These are phyloP conservation scores for Geotrichum candidum DNA, from an alignment of 1,139 yeast genomes.

Conservation along the genomic window DNA sequence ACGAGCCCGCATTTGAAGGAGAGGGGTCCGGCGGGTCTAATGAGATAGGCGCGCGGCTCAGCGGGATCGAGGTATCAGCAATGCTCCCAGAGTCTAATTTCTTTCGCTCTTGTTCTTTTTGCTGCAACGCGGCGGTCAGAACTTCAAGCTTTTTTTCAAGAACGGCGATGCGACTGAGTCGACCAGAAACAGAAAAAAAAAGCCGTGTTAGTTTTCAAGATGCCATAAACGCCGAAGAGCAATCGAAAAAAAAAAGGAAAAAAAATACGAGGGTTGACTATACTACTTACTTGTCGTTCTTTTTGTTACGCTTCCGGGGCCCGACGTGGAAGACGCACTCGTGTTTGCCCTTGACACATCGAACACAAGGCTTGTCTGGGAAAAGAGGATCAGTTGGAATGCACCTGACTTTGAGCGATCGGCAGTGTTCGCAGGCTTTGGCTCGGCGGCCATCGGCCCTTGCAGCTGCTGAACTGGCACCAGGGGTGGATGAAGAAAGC, in stretches of 20 bases:
- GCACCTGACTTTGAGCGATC: conserved; percentile 73
- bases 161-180: conserved; percentile 32
- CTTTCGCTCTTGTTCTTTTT: conserved; percentile 9
- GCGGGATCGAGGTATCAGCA: neutral
- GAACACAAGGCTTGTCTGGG: conserved; percentile 59
- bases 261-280: neutral
- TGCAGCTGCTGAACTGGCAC: neutral
- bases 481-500: neutral
- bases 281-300: conserved; percentile 29
- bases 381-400: conserved; percentile 60
- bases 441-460: conserved; percentile 33
- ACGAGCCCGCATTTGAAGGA: neutral
- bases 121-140: conserved; percentile 26
- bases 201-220: neutral
- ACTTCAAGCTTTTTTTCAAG: conserved; percentile 35
- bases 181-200: neutral
- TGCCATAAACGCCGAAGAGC: neutral
- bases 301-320: conserved; percentile 49
- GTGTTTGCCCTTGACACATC: conserved; percentile 62
- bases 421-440: conserved; percentile 77
- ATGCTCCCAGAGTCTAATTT: neutral
- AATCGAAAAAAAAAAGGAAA: neutral
- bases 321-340: conserved; percentile 63
- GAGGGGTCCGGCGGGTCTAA: neutral
- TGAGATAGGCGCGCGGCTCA: neutral